These are phyloP conservation scores for Pythium dissimile DNA, from an alignment of 352 stramenopile species.

Conservation along the genomic window DNA sequence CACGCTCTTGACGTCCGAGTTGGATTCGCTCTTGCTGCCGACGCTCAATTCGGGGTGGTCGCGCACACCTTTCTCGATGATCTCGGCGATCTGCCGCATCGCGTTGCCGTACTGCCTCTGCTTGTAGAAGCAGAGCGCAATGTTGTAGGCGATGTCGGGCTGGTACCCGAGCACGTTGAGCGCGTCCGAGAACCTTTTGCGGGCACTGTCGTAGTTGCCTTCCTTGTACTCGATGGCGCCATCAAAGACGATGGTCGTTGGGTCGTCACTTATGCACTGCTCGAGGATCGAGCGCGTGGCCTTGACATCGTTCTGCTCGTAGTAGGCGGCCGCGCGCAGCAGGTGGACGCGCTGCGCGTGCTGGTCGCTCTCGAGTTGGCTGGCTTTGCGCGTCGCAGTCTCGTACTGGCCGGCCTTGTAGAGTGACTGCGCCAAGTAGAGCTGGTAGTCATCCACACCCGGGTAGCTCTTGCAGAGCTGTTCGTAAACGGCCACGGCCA, in stretches of 20 bases:
- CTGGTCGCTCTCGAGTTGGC: slow-evolving; percentile 83
- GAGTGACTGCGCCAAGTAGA: slow-evolving; percentile 94
- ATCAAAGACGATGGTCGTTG: slow-evolving; percentile 88
- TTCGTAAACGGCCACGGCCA: slow-evolving; percentile 93
- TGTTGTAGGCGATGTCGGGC: slow-evolving; percentile 93
- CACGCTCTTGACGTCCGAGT: slow-evolving; percentile 85
- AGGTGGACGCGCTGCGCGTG: slow-evolving; percentile 83
- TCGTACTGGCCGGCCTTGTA: slow-evolving; percentile 91
- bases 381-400: slow-evolving; percentile 69
- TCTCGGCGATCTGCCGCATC: slow-evolving; percentile 91
- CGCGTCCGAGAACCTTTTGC: slow-evolving; percentile 90
- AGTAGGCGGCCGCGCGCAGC: slow-evolving; percentile 91
- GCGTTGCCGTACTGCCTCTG: slow-evolving; percentile 90
- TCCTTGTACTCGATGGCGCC: slow-evolving; percentile 85
- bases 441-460: slow-evolving; percentile 93
- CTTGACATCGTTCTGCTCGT: slow-evolving; percentile 94
- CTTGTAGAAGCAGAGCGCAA: slow-evolving; percentile 94
- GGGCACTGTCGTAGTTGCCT: slow-evolving; percentile 85
- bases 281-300: slow-evolving; percentile 90
- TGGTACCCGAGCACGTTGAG: slow-evolving; percentile 93
- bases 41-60: slow-evolving; percentile 93
- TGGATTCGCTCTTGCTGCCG: slow-evolving; percentile 89
- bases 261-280: slow-evolving; percentile 90
- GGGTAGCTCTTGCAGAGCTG: slow-evolving; percentile 92
- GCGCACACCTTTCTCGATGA: slow-evolving; percentile 90